These are phyloP conservation scores for Amborella trichopoda DNA, from an alignment of 164 flowering plant genomes.

Conservation along the genomic window DNA sequence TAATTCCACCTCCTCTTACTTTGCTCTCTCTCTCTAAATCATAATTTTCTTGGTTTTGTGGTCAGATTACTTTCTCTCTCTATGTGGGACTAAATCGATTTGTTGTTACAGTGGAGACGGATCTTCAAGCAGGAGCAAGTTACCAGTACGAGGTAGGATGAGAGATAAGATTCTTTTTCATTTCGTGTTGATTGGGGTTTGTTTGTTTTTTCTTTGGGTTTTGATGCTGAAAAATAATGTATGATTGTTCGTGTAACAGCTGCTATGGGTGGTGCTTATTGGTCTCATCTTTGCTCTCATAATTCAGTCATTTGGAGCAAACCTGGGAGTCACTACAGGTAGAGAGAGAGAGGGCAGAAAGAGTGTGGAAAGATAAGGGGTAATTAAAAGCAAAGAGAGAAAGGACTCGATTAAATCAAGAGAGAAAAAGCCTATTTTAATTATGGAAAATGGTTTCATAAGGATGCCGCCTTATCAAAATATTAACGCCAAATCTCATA, in stretches of 20 bases:
- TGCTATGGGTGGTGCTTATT: conserved; percentile 77
- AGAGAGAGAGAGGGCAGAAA: too few relatives aligned
- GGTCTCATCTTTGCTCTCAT: conserved; percentile 76
- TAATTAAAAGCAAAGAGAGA: too few relatives aligned
- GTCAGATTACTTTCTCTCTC: not conserved
- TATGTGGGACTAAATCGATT: not conserved
- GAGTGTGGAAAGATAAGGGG: too few relatives aligned
- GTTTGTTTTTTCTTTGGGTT: not conserved
- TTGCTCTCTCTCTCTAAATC: not conserved
- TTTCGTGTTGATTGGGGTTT: too few relatives aligned
- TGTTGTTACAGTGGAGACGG: conserved; percentile 15
- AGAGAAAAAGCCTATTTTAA: too few relatives aligned
- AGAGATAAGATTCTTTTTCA: too few relatives aligned
- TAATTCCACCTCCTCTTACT: conserved; percentile 1
- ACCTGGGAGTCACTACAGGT: conserved; percentile 87
- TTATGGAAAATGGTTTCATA: too few relatives aligned
- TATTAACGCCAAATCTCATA: too few relatives aligned
- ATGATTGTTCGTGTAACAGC: conserved; percentile 21
- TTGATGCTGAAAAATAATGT: too few relatives aligned
- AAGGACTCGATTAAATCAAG: too few relatives aligned
- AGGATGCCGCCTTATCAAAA: too few relatives aligned
- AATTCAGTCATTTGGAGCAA: conserved; percentile 82
- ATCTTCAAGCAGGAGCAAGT: conserved; percentile 13
- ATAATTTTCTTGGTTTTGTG: too few relatives aligned
- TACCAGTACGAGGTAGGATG: conserved; percentile 7